phyloP scores from a whole-genome alignment of 306 rosid species.

The Amphicarpaea edgeworthii region DNA sequence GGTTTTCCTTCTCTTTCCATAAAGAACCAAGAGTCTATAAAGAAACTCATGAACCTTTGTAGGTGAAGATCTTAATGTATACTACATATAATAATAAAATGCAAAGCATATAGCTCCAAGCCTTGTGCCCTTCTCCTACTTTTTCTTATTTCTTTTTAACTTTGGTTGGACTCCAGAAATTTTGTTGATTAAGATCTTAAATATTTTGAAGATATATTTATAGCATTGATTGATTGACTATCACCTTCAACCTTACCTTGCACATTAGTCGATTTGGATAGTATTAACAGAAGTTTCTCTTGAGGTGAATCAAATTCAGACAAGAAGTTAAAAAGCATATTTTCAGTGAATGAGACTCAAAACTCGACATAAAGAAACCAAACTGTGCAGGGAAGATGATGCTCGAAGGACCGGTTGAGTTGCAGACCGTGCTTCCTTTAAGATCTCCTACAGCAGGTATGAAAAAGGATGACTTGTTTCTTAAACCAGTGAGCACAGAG shows the following conservation, averaged over 20 bases:
- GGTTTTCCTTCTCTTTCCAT: conserved; percentile 25
- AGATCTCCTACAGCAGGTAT: conserved; percentile 51
- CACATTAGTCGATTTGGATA: conserved; percentile 43
- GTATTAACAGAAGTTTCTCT: conserved; percentile 50
- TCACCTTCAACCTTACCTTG: conserved; percentile 45
- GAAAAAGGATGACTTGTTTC: conserved; percentile 49
- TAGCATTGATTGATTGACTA: too few relatives aligned
- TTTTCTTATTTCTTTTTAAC: not conserved
- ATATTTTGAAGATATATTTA: too few relatives aligned
- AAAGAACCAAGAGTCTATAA: conserved; percentile 14
- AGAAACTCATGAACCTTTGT: conserved; percentile 17
- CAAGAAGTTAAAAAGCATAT: conserved; percentile 43
- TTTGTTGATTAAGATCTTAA: conserved; percentile 10
- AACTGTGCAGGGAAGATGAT: conserved; percentile 50
- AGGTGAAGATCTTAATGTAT: not conserved
- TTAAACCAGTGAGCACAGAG: conserved; percentile 46
- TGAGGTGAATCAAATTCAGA: conserved; percentile 42
- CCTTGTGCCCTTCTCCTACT: conserved; percentile 3
- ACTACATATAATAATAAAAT: conserved; percentile 17
- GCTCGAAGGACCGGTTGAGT: conserved; percentile 55
- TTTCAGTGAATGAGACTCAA: conserved; percentile 48
- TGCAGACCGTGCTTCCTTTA: conserved; percentile 50
- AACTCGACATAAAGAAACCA: conserved; percentile 32
- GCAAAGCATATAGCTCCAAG: not conserved
- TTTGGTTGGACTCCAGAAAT: conserved; percentile 23